Conservation (phyloP, 2,329 filamentous ascomycete genomes). For the Colletotrichum sp. region DNA sequence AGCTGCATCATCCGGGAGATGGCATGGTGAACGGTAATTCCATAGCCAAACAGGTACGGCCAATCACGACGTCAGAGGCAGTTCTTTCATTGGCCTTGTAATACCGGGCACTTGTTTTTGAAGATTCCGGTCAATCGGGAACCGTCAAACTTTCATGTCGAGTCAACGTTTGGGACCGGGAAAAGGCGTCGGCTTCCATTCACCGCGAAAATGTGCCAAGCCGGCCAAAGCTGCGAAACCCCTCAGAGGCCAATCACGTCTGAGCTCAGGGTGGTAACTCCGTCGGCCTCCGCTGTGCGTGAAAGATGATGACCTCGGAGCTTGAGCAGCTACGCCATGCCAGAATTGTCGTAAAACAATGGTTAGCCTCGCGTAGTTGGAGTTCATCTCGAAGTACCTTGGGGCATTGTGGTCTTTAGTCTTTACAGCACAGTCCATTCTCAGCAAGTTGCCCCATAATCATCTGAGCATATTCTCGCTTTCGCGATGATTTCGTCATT, state of each 20-base stretch:
- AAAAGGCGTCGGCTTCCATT: neutral
- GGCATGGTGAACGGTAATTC: neutral
- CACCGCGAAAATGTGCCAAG: neutral
- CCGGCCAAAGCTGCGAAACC: neutral
- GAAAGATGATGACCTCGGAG: neutral
- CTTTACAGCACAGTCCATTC: neutral
- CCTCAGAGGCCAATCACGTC: neutral
- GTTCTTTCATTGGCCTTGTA: neutral
- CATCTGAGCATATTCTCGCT: neutral
- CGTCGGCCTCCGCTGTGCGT: neutral
- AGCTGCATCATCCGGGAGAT: neutral
- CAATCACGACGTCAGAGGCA: neutral
- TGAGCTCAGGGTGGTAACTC: neutral
- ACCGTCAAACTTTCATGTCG: neutral
- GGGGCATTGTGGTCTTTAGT: neutral
- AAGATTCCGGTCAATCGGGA: neutral
- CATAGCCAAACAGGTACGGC: neutral
- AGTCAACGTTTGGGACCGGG: neutral
- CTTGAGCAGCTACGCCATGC: neutral
- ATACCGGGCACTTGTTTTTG: neutral
- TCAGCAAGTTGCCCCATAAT: neutral
- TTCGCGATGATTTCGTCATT: neutral
- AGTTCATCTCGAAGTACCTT: fast-evolving
- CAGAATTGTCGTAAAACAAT: neutral
- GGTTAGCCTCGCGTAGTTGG: neutral